Percentiles rank a stretch among this genome's conserved stretches.
These are phyloP conservation scores for Microcos paniculata DNA, from an alignment of 345 rosid genomes.

Conservation along the genomic window DNA sequence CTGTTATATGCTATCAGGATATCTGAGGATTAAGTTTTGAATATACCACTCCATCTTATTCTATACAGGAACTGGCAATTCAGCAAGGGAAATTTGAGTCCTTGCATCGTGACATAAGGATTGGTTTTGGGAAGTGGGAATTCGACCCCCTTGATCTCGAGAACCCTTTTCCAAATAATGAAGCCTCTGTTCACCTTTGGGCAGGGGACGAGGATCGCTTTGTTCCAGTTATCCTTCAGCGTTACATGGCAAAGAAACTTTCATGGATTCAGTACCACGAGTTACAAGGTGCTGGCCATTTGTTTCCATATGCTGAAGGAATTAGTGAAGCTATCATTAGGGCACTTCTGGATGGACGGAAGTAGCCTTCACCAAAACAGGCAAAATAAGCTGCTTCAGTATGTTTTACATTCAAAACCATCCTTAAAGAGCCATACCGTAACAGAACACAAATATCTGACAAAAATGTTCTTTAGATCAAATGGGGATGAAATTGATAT, in stretches of 20 bases:
- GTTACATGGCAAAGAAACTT: conserved; percentile 37
- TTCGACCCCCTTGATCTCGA: conserved; percentile 63
- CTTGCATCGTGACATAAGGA: conserved; percentile 52
- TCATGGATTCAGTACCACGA: conserved; percentile 67
- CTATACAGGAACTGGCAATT: conserved; percentile 26
- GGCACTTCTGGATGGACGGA: conserved; percentile 35
- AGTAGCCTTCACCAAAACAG: not conserved
- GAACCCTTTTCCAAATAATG: conserved; percentile 56
- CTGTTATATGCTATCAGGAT: not conserved
- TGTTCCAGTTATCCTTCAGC: conserved; percentile 48
- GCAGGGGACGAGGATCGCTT: conserved; percentile 70
- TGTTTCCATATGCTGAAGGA: conserved; percentile 44
- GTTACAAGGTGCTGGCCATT: conserved; percentile 55
- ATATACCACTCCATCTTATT: not conserved
- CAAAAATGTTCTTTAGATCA: not conserved
- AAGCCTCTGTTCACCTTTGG: conserved; percentile 67
- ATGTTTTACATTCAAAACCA: not conserved
- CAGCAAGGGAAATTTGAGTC: conserved; percentile 74
- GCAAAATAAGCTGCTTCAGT: too few relatives aligned
- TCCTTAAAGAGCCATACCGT: not conserved
- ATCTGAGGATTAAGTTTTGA: not conserved
- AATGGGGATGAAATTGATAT: too few relatives aligned
- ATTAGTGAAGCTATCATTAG: conserved; percentile 44
- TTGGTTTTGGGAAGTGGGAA: conserved; percentile 78
- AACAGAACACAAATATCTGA: not conserved